Percentiles rank a stretch among this genome's conserved stretches.
These are phyloP conservation scores for Pseudozyma pruni DNA, from an alignment of 1,284 basidiomycete species.

Conservation along the genomic window DNA sequence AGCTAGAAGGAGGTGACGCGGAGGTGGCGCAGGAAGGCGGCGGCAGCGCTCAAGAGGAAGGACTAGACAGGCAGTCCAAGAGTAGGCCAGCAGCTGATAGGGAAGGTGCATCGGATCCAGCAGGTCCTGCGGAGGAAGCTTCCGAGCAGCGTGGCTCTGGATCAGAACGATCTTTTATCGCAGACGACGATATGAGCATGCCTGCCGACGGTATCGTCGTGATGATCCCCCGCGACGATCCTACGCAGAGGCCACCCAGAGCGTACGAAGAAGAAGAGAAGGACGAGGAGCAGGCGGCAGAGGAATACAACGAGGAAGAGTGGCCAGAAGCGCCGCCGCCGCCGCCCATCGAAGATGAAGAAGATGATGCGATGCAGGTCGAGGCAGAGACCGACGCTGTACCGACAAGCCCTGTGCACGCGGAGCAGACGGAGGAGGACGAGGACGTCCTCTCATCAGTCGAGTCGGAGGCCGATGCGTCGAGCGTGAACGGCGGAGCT, in stretches of 20 bases:
- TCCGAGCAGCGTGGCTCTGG: not conserved
- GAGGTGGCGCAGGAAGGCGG: too few species aligned
- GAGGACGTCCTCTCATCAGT: not conserved
- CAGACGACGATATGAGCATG: not conserved
- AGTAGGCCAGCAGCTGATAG: too few species aligned
- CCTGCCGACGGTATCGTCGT: constrained; percentile 30
- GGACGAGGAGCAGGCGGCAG: too few species aligned
- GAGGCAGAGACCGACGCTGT: constrained; percentile 13
- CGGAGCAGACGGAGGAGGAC: too few species aligned
- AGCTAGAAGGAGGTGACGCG: too few species aligned
- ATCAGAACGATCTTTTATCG: not conserved
- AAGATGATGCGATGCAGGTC: constrained; percentile 24
- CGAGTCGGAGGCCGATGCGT: not conserved
- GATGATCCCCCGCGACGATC: too few species aligned
- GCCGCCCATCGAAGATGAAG: constrained; percentile 30
- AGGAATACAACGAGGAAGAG: not conserved
- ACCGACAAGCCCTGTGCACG: too few species aligned
- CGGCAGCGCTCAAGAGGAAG: too few species aligned
- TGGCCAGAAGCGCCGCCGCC: constrained; percentile 21
- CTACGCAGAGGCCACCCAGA: too few species aligned
- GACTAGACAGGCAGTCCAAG: too few species aligned
- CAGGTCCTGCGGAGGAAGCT: not conserved
- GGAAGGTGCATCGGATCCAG: not conserved
- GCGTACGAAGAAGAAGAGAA: too few species aligned
- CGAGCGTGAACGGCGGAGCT: not conserved